phyloP scores from a whole-genome alignment of 1,284 basidiomycete species.

The Papiliotrema nemorosa region DNA sequence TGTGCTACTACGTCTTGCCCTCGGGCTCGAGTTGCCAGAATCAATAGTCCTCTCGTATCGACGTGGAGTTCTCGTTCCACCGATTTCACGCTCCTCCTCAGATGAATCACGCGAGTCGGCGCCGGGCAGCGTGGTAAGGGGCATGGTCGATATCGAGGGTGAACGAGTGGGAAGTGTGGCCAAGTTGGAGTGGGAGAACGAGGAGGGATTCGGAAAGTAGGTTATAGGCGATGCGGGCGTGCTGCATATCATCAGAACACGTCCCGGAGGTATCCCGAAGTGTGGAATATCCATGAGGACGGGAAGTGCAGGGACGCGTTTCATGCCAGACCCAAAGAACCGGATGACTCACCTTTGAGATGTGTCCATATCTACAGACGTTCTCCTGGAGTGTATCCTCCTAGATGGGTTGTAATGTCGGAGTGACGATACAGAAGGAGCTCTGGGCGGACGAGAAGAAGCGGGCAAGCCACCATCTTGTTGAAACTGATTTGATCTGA shows the following conservation, averaged over 20 bases:
- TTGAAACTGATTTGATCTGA: neutral
- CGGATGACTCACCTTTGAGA: neutral
- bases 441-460: neutral
- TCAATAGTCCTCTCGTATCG: neutral
- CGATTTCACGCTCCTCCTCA: conserved; percentile 5
- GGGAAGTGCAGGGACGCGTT: too few species aligned
- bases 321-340: too few species aligned
- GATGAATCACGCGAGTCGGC: neutral
- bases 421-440: neutral
- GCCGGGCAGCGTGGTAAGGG: neutral
- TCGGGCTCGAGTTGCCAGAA: conserved; percentile 11
- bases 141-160: conserved; percentile 4
- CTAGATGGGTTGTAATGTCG: neutral
- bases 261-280: too few species aligned
- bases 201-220: conserved; percentile 43
- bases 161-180: conserved; percentile 6
- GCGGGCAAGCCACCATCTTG: neutral
- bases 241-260: conserved; percentile 10
- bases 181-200: conserved; percentile 23
- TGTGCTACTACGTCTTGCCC: conserved; percentile 2
- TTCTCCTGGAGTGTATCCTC: neutral
- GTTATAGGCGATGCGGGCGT: conserved; percentile 39
- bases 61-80: conserved; percentile 11
- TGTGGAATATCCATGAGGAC: too few species aligned
- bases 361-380: neutral